These are phyloP conservation scores for Penicillium odoratum DNA, from an alignment of 495 filamentous ascomycete genomes.

Conservation along the genomic window DNA sequence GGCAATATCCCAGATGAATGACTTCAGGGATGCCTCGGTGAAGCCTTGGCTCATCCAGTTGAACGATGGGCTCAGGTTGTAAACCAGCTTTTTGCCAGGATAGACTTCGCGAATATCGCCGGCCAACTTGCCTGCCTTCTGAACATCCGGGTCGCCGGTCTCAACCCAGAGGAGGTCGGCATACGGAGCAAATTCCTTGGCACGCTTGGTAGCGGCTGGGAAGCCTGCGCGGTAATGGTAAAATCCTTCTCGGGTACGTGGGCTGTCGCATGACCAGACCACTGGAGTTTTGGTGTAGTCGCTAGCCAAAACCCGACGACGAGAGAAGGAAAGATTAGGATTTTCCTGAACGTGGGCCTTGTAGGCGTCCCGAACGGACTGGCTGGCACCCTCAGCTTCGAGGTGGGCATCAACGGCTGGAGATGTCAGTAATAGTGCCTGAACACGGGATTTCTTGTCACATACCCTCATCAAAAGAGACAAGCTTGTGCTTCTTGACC, in stretches of 20 bases:
- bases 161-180: slow-evolving; percentile 98
- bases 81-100: slow-evolving; percentile 87
- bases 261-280: slow-evolving; percentile 86
- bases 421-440: slow-evolving; percentile 18
- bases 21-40: slow-evolving; percentile 70
- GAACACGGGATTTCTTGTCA: not conserved
- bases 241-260: slow-evolving; percentile 91
- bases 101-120: slow-evolving; percentile 62
- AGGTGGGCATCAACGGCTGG: slow-evolving; percentile 74
- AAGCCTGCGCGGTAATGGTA: slow-evolving; percentile 94
- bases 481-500: slow-evolving; percentile 82
- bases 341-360: slow-evolving; percentile 55
- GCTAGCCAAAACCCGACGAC: slow-evolving; percentile 69
- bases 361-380: slow-evolving; percentile 67
- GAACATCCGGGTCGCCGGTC: slow-evolving; percentile 82
- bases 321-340: slow-evolving; percentile 71
- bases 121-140: slow-evolving; percentile 72
- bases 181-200: slow-evolving; percentile 85
- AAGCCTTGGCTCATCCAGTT: slow-evolving; percentile 99
- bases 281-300: slow-evolving; percentile 65
- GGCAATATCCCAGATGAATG: slow-evolving; percentile 94
- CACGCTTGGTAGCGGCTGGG: slow-evolving; percentile 86
- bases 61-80: slow-evolving; percentile 94
- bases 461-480: slow-evolving; percentile 86
- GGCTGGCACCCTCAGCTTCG: slow-evolving; percentile 55